Evolutionary conservation across 768 basidiomycete species (phyloP).

Genomic region (Suillus luteus): DNA sequence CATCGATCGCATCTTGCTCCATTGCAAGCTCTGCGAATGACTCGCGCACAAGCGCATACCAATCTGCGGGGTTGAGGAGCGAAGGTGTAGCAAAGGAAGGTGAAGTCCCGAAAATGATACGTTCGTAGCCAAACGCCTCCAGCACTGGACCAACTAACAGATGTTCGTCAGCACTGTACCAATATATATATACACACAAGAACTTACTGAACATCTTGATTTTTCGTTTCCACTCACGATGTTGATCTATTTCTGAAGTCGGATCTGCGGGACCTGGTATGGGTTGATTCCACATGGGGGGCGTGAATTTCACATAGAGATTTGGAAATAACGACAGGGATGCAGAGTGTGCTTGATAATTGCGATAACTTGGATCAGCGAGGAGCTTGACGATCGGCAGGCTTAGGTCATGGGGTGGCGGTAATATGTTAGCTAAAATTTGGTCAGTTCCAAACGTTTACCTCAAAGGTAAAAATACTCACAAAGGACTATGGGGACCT

Average conservation of each 20-base stretch:
- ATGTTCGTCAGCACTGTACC: not conserved
- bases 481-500: slow-evolving; percentile 70
- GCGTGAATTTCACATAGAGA: slow-evolving; percentile 71
- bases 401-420: slow-evolving; percentile 72
- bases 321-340: slow-evolving; percentile 75
- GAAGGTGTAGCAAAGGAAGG: slow-evolving; percentile 54
- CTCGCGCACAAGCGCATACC: slow-evolving; percentile 83
- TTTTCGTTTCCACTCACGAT: slow-evolving; percentile 66
- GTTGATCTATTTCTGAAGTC: slow-evolving; percentile 50
- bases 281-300: slow-evolving; percentile 68
- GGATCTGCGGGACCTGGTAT: slow-evolving; percentile 39
- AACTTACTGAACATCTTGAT: slow-evolving; percentile 86
- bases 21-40: slow-evolving; percentile 77
- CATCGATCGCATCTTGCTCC: slow-evolving; percentile 76
- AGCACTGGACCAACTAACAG: slow-evolving; percentile 72
- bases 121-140: slow-evolving; percentile 83
- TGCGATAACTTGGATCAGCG: slow-evolving; percentile 71
- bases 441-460: slow-evolving; percentile 8
- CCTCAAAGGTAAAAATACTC: slow-evolving; percentile 25
- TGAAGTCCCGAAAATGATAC: slow-evolving; percentile 83
- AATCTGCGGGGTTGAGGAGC: slow-evolving; percentile 57
- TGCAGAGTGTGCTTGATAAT: slow-evolving; percentile 72
- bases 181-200: slow-evolving; percentile 12
- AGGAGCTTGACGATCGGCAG: slow-evolving; percentile 78
- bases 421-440: slow-evolving; percentile 70